Conservation (phyloP, 1,284 basidiomycete species). For the Ustilago trichophora region DNA sequence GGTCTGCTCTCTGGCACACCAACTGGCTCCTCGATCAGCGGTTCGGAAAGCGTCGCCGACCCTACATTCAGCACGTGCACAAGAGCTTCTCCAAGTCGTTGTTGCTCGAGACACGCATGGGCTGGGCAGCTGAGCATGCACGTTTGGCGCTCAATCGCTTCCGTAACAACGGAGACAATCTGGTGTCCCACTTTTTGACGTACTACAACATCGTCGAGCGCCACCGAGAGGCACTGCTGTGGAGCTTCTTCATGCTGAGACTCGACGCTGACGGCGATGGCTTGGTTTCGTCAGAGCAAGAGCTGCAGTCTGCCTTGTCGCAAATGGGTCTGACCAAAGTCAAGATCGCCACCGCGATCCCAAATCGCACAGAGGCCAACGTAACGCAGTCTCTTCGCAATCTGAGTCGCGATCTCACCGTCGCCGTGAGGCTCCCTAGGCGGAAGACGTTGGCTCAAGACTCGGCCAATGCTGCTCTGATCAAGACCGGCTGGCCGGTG, state of each 20-base stretch:
- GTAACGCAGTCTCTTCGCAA: background rate
- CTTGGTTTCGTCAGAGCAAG: background rate
- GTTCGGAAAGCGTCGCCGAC: slow-evolving; percentile 36
- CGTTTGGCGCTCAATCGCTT: slow-evolving; percentile 27
- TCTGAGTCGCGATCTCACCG: slow-evolving; percentile 1
- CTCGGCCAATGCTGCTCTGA: slow-evolving; percentile 18
- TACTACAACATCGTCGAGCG: slow-evolving; percentile 53
- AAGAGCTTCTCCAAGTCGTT: slow-evolving; percentile 34
- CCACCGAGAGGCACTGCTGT: slow-evolving; percentile 57
- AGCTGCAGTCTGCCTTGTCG: slow-evolving; percentile 10
- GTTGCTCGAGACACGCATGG: slow-evolving; percentile 34
- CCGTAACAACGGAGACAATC: slow-evolving; percentile 35
- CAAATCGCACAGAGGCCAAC: background rate
- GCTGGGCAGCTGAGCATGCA: slow-evolving; percentile 39
- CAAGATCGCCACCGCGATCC: slow-evolving; percentile 1
- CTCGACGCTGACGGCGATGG: slow-evolving; percentile 43
- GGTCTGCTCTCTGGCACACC: slow-evolving; percentile 35
- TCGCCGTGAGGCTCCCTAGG: slow-evolving; percentile 20
- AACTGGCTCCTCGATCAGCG: slow-evolving; percentile 44
- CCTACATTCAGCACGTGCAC: slow-evolving; percentile 45
- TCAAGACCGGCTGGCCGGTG: slow-evolving; percentile 36
- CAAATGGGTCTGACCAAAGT: slow-evolving; percentile 22
- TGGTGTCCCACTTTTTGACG: slow-evolving; percentile 40
- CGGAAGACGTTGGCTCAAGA: slow-evolving; percentile 14
- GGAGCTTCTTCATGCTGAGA: slow-evolving; percentile 52